Evolutionary conservation across 257 asterid species (phyloP).

Genomic region (Rhazya stricta): DNA sequence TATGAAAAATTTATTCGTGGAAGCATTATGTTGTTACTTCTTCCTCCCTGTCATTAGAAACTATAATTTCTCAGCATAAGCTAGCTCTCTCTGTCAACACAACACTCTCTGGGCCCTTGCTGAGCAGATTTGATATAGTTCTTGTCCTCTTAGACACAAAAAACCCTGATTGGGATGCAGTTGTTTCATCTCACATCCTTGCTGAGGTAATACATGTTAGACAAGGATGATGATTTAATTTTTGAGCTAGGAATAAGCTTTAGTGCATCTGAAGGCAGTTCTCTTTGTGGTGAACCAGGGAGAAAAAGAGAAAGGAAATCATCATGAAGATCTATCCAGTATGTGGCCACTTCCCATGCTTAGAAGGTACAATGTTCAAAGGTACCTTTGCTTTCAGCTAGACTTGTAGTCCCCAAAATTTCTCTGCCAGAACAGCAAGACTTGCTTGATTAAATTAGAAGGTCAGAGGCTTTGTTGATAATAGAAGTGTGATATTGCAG

Average conservation of each 20-base stretch:
- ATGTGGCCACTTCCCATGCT: conserved; percentile 89
- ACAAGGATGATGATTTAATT: conserved; percentile 14
- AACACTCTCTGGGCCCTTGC: conserved; percentile 90
- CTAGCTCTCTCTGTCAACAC: conserved; percentile 94
- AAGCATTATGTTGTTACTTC: background rate
- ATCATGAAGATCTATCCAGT: conserved; percentile 44
- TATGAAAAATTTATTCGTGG: background rate
- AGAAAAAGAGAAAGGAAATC: conserved; percentile 37
- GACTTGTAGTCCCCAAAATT: background rate
- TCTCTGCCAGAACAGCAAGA: background rate
- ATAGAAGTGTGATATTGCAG: background rate
- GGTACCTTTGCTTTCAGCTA: background rate
- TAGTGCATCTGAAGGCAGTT: conserved; percentile 17
- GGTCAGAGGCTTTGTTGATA: background rate
- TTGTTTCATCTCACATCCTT: conserved; percentile 95
- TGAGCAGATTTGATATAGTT: conserved; percentile 96
- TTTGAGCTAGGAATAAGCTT: conserved; percentile 16
- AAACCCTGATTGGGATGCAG: conserved; percentile 95
- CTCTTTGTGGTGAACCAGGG: conserved; percentile 40
- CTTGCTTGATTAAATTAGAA: background rate
- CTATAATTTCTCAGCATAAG: conserved; percentile 35
- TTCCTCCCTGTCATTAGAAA: conserved; percentile 9
- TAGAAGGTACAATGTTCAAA: conserved; percentile 46
- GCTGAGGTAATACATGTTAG: conserved; percentile 53
- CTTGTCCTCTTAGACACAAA: conserved; percentile 91